phyloP scores from a whole-genome alignment of 176 grass and related monocot genomes.

The Musa troglodytarum region DNA sequence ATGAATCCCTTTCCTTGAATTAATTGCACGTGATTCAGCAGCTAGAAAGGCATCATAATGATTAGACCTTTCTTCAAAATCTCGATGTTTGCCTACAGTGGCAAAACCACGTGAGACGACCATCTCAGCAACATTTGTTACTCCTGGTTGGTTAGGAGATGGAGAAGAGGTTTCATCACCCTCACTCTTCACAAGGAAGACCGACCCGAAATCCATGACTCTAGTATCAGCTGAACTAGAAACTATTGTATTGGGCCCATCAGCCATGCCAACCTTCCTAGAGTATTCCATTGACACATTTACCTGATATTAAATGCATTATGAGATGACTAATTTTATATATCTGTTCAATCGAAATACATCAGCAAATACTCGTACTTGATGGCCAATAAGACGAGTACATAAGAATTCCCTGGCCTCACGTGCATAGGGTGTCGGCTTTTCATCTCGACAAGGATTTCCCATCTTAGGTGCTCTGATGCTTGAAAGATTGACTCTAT shows the following conservation, averaged over 20 bases:
- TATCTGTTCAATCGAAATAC: conserved; percentile 2
- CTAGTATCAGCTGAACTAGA: conserved; percentile 43
- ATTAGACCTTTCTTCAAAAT: conserved; percentile 92
- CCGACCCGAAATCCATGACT: conserved; percentile 89
- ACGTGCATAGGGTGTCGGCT: conserved; percentile 58
- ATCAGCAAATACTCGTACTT: conserved; percentile 32
- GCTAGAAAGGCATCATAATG: conserved; percentile 80
- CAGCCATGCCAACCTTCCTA: conserved; percentile 49
- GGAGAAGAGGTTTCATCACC: conserved; percentile 53
- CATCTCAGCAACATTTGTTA: conserved; percentile 75
- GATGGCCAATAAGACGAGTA: conserved; percentile 75
- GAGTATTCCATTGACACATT: conserved; percentile 95
- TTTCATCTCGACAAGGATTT: conserved; percentile 57
- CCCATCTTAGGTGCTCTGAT: conserved; percentile 84
- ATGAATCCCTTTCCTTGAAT: conserved; percentile 84
- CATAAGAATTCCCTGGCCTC: conserved; percentile 91
- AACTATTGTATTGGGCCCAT: conserved; percentile 40
- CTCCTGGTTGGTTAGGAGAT: conserved; percentile 25
- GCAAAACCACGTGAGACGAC: conserved; percentile 77
- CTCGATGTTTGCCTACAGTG: conserved; percentile 62
- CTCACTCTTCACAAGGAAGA: conserved; percentile 58
- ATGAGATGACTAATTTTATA: background rate
- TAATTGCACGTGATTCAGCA: conserved; percentile 83
- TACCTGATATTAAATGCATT: conserved; percentile 37
- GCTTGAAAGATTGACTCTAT: conserved; percentile 81